Conservation (phyloP, 352 stramenopile species). For the Elongisporangium undulatum region DNA sequence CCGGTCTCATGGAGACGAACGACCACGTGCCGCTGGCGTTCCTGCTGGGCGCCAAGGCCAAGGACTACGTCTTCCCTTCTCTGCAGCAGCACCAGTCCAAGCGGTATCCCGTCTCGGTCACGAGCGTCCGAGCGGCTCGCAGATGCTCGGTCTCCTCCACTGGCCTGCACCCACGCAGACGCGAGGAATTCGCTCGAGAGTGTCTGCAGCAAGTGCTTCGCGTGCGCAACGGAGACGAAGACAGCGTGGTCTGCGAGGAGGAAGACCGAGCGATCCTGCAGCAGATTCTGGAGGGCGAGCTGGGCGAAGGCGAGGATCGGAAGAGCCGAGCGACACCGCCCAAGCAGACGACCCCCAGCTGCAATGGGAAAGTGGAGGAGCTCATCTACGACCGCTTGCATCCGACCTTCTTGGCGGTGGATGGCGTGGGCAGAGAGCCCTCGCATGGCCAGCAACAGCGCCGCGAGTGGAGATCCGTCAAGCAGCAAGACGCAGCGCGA, state of each 20-base stretch:
- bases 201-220: constrained; percentile 5
- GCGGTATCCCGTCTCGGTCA: too few species aligned
- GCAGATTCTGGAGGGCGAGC: not conserved
- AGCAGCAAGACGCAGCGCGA: not conserved
- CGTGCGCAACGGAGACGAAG: not conserved
- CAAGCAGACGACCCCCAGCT: not conserved
- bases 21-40: constrained; percentile 68
- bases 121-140: not conserved
- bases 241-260: not conserved
- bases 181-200: constrained; percentile 18
- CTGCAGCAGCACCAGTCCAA: not conserved
- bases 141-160: not conserved
- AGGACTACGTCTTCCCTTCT: constrained; percentile 23
- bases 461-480: not conserved
- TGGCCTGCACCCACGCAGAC: constrained; percentile 16
- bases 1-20: constrained; percentile 12
- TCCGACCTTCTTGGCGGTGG: not conserved
- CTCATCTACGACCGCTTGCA: not conserved
- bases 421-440: not conserved
- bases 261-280: not conserved
- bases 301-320: not conserved
- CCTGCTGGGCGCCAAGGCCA: constrained; percentile 44
- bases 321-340: not conserved
- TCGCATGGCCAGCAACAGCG: not conserved
- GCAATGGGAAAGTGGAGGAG: not conserved